Conservation (phyloP, 2,329 filamentous ascomycete genomes). For the Pezicula rhizophila region DNA sequence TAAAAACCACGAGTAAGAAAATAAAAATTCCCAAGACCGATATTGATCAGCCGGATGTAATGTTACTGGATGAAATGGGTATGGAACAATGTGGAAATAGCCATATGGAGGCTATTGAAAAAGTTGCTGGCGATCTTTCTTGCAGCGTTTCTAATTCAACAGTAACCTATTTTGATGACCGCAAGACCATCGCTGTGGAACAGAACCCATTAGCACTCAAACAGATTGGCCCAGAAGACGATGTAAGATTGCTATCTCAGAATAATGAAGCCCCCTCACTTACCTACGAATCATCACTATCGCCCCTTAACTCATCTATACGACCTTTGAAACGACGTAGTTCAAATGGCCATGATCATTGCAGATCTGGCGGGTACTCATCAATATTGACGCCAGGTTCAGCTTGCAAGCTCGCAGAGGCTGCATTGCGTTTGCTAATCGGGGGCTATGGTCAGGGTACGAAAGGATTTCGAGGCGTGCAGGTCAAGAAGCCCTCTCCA, state of each 20-base stretch:
- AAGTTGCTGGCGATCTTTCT: neutral
- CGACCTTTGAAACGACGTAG: neutral
- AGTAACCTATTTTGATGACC: slow-evolving; percentile 1
- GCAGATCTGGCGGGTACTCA: neutral
- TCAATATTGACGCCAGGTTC: neutral
- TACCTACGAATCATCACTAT: neutral
- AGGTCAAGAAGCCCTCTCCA: slow-evolving; percentile 7
- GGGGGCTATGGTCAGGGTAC: slow-evolving; percentile 2
- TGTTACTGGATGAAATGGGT: neutral
- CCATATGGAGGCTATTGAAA: neutral
- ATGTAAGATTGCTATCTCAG: slow-evolving; percentile 11
- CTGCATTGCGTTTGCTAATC: slow-evolving; percentile 10
- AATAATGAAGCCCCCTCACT: slow-evolving; percentile 10
- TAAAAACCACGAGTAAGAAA: neutral
- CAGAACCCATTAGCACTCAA: neutral
- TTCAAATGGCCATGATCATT: neutral
- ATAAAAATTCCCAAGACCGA: neutral
- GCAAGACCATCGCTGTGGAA: slow-evolving; percentile 1
- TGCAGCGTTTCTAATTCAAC: neutral
- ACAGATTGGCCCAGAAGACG: neutral
- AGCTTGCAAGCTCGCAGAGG: slow-evolving; percentile 6
- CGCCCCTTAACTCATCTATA: slow-evolving; percentile 1
- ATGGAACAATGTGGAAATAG: neutral
- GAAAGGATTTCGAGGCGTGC: slow-evolving; percentile 3
- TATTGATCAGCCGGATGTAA: neutral